Conservation (phyloP, 352 stramenopile genomes). For the Globisporangium polare region DNA sequence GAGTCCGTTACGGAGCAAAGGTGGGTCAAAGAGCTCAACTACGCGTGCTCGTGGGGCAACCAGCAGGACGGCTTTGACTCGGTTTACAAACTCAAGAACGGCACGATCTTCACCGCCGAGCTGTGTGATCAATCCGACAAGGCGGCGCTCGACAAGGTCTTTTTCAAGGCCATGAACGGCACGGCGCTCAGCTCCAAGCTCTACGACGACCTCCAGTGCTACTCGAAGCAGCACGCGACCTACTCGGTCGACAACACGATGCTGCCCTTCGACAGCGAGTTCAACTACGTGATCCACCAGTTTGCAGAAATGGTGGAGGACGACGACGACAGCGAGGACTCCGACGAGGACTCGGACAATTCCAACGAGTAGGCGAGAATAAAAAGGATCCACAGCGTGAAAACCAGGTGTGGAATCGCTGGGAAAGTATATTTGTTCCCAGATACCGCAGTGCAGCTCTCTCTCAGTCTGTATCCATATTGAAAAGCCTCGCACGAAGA, state of each 20-base stretch:
- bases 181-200: background rate
- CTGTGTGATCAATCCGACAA: background rate
- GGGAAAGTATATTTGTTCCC: no score
- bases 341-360: background rate
- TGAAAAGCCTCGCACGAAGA: no score
- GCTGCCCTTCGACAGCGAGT: background rate
- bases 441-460: no score
- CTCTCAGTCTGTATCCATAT: no score
- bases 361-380: no score
- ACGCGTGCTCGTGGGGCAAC: background rate
- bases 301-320: background rate
- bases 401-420: no score
- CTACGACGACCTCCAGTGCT: background rate
- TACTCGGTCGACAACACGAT: background rate
- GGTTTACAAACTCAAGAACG: background rate
- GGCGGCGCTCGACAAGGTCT: background rate
- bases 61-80: background rate
- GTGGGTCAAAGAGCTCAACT: background rate
- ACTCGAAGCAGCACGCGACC: background rate
- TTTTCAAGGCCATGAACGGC: background rate
- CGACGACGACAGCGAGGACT: background rate
- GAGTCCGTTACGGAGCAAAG: background rate
- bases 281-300: background rate
- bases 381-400: no score
- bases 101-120: background rate